Percentiles rank a stretch among this genome's conserved stretches.
Conservation (phyloP, 306 rosid species). For the Glycine latifolia region DNA sequence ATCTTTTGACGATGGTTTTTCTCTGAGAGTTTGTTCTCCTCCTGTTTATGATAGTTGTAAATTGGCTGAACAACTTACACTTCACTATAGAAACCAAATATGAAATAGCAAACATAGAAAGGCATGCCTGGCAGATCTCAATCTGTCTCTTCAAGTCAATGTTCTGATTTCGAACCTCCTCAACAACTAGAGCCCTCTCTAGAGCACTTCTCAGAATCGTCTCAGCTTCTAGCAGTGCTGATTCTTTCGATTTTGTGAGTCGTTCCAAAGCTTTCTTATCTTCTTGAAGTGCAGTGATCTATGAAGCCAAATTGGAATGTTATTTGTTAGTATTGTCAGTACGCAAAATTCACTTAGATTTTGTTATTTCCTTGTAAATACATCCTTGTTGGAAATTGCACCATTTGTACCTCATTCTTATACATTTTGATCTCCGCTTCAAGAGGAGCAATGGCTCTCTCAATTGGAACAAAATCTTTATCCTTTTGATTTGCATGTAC, state of each 20-base stretch:
- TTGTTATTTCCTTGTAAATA: neutral
- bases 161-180: constrained; percentile 90
- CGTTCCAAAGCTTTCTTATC: constrained; percentile 89
- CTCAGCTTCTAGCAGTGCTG: constrained; percentile 86
- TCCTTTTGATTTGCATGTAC: constrained; percentile 74
- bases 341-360: neutral
- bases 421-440: constrained; percentile 82
- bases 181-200: constrained; percentile 83
- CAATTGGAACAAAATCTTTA: constrained; percentile 65
- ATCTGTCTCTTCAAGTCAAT: constrained; percentile 86
- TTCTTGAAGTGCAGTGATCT: constrained; percentile 78
- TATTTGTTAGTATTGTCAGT: constrained; percentile 14
- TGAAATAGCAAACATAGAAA: constrained; percentile 29
- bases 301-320: constrained; percentile 41
- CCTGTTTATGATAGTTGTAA: constrained; percentile 61
- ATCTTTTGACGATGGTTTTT: constrained; percentile 84
- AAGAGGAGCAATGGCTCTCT: constrained; percentile 73
- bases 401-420: constrained; percentile 70
- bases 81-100: constrained; percentile 26
- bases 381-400: constrained; percentile 14
- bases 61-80: constrained; percentile 34
- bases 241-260: constrained; percentile 76
- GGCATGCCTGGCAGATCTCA: constrained; percentile 83
- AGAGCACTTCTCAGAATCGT: constrained; percentile 73
- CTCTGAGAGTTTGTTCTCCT: constrained; percentile 84